Conservation (phyloP, 306 rosid species). For the Psophocarpus tetragonolobus region DNA sequence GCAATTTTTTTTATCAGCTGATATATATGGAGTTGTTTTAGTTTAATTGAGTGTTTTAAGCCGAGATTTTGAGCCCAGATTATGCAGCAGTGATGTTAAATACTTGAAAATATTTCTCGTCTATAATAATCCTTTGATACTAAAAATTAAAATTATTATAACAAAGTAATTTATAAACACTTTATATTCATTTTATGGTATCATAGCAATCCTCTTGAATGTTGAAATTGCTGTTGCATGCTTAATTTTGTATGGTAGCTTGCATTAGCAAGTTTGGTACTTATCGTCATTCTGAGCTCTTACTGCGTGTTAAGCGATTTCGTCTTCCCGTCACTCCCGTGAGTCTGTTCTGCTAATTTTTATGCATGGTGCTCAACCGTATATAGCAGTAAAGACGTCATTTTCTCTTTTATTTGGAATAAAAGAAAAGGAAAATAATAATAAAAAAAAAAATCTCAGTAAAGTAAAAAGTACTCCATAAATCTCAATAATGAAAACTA, state of each 20-base stretch:
- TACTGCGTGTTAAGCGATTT: not conserved
- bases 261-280: not conserved
- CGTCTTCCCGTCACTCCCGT: not conserved
- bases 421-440: not conserved
- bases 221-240: not conserved
- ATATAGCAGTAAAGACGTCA: not conserved
- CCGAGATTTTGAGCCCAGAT: too few relatives aligned
- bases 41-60: too few relatives aligned
- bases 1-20: too few relatives aligned
- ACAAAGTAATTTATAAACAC: not conserved
- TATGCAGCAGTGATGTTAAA: too few relatives aligned
- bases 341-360: not conserved
- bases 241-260: not conserved
- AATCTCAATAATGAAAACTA: too few relatives aligned
- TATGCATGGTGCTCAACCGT: not conserved
- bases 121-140: too few relatives aligned
- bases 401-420: not conserved
- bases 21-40: too few relatives aligned
- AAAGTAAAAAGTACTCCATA: not conserved
- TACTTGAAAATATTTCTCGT: too few relatives aligned
- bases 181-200: not conserved
- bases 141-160: not conserved
- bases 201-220: not conserved
- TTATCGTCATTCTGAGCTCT: not conserved
- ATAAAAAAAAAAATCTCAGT: too few relatives aligned